Evolutionary conservation across 1,139 yeast species (phyloP), one percentile per base, ranked within the genome.

Genomic region (Geotrichum fermentans): DNA sequence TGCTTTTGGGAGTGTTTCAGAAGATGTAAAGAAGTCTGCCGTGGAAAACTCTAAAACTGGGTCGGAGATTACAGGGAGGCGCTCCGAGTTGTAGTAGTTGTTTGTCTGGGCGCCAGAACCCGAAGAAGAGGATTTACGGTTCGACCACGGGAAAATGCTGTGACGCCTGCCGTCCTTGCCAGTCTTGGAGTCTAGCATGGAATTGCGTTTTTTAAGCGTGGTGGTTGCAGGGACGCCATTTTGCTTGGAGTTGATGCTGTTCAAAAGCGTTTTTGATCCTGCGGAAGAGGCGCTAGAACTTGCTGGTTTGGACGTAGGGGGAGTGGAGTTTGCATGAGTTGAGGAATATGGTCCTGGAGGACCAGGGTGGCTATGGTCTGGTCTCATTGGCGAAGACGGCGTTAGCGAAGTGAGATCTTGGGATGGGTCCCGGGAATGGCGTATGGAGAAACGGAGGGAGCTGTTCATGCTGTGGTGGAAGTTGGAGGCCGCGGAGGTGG

Each of bases 61-160:
- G 37, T 51, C 51, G 4, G 53, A 51, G 20, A 51, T 51, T 29
- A 50, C 45, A 6, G 53, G 53, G 18, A 50, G 30, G 22, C 50
- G 51, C 21, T 46, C 53, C 10, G 53, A 43, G 20, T 38, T 39
- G 42, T 44, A 39, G 41, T 46, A 46, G 24, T 46, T 40, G 20
- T 46, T 46, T 33, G 29, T 35, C 13, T 14, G 24, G 3, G 26
- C 26, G 28, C 28, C 28, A 10, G 8, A 6, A 10, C 32, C 37
- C 18, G 20, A 10, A n/a, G 37, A 28, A 13, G 49, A 46, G 11
- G 40, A 17, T 20, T 41, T 40, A 10, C 43, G 39, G 33, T 40
- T 46, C 20, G 49, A 40, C 49, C 49, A 46, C 2, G 49, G 49
- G 17, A 46, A 46, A n/a, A 46, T 46, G 20, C 45, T 40, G 24